Evolutionary conservation across 805 yeast species (phyloP).

Genomic region (Ogataea methanolica): DNA sequence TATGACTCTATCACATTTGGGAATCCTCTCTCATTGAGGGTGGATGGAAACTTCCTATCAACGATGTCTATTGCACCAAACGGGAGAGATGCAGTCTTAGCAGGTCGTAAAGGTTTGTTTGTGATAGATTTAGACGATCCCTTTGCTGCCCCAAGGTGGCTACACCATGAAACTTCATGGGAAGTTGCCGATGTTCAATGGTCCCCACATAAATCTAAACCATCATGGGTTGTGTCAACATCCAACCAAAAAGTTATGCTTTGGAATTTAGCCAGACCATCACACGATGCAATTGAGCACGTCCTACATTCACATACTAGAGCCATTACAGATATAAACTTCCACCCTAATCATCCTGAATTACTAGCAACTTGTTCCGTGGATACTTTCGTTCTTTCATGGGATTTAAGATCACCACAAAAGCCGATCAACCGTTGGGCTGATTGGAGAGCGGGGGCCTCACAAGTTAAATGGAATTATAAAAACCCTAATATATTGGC

Average conservation of each 20-base stretch:
- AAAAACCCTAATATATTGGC: slow-evolving; percentile 74
- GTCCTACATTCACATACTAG: slow-evolving; percentile 86
- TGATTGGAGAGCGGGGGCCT: slow-evolving; percentile 94
- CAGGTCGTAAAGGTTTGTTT: slow-evolving; percentile 78
- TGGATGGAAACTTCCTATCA: slow-evolving; percentile 85
- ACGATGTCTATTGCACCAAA: slow-evolving; percentile 84
- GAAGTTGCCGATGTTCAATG: slow-evolving; percentile 99
- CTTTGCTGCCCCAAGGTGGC: slow-evolving; percentile 89
- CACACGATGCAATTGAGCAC: slow-evolving; percentile 69
- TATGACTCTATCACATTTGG: slow-evolving; percentile 62
- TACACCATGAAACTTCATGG: slow-evolving; percentile 91
- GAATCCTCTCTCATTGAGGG: slow-evolving; percentile 73
- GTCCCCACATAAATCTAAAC: slow-evolving; percentile 86
- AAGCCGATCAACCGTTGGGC: slow-evolving; percentile 74
- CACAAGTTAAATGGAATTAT: slow-evolving; percentile 93
- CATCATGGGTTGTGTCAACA: slow-evolving; percentile 89
- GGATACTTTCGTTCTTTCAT: slow-evolving; percentile 78
- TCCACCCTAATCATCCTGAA: slow-evolving; percentile 85
- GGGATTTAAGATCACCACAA: slow-evolving; percentile 86
- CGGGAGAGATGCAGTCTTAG: slow-evolving; percentile 90
- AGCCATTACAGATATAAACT: slow-evolving; percentile 94
- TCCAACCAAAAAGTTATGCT: slow-evolving; percentile 93
- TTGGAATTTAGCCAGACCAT: slow-evolving; percentile 78
- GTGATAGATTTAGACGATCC: slow-evolving; percentile 95
- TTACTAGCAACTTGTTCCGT: slow-evolving; percentile 88